phyloP scores from a whole-genome alignment of 768 basidiomycete species.

The Piloderma croceum region DNA sequence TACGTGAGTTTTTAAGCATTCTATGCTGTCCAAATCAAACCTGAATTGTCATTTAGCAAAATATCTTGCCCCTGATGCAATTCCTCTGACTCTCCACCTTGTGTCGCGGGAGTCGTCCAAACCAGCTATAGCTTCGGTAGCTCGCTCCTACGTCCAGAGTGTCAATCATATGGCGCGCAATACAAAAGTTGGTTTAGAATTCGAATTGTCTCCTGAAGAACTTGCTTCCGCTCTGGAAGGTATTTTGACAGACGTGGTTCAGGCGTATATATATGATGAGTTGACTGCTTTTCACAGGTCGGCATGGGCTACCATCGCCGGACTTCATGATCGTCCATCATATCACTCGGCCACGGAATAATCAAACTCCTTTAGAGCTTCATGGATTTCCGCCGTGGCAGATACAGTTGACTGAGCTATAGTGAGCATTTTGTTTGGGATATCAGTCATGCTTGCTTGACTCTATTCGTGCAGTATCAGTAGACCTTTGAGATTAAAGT shows the following conservation, averaged over 20 bases:
- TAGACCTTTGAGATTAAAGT: no score
- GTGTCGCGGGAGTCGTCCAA: slow-evolving; percentile 59
- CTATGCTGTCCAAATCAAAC: no score
- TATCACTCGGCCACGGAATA: slow-evolving; percentile 33
- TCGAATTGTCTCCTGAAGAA: slow-evolving; percentile 37
- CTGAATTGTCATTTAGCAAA: no score
- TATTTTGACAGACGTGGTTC: slow-evolving; percentile 21
- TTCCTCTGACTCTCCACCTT: slow-evolving; percentile 46
- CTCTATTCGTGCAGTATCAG: no score
- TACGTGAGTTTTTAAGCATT: no score
- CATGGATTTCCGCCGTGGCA: slow-evolving; percentile 85
- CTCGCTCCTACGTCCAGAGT: slow-evolving; percentile 29
- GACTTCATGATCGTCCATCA: slow-evolving; percentile 76
- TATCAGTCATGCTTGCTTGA: no score
- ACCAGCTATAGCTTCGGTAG: slow-evolving; percentile 53
- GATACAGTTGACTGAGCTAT: slow-evolving; percentile 72
- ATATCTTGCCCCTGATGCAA: slow-evolving; percentile 1
- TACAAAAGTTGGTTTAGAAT: no score
- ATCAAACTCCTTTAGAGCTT: slow-evolving; percentile 51
- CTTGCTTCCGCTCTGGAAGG: slow-evolving; percentile 57
- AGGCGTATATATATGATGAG: not conserved
- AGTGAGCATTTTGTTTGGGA: slow-evolving; percentile 47
- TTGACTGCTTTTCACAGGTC: slow-evolving; percentile 29
- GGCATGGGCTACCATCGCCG: slow-evolving; percentile 54
- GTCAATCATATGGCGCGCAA: slow-evolving; percentile 11